Percentiles rank a stretch among this genome's conserved stretches.
Conservation (phyloP, 2,329 filamentous ascomycete genomes). For the Aspergillus phoenicis region DNA sequence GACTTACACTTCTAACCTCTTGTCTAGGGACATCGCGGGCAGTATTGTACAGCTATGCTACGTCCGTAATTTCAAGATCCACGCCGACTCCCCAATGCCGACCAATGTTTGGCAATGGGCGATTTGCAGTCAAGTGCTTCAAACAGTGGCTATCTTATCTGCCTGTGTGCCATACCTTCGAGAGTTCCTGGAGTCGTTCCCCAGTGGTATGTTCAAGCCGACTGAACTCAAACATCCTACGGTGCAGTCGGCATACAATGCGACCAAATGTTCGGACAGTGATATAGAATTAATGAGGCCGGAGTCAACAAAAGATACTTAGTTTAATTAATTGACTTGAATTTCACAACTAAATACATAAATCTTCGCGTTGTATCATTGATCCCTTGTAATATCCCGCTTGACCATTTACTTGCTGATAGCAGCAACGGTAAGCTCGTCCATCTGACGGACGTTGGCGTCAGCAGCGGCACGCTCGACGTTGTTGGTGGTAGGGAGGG, state of each 20-base stretch:
- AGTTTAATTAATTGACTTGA: background rate
- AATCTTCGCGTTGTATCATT: background rate
- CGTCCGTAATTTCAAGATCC: background rate
- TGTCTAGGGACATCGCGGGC: background rate
- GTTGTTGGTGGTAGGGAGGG: background rate
- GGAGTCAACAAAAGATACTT: background rate
- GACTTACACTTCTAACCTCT: background rate
- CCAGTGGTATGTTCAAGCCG: slow-evolving; percentile 10
- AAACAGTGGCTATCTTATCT: slow-evolving; percentile 8
- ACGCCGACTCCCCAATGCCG: background rate
- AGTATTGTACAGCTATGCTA: background rate
- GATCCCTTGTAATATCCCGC: background rate
- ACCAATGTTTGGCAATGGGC: slow-evolving; percentile 5
- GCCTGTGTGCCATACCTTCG: slow-evolving; percentile 13
- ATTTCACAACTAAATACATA: background rate
- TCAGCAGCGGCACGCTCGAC: background rate
- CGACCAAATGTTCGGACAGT: background rate
- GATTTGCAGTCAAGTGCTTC: slow-evolving; percentile 10
- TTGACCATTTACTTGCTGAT: background rate
- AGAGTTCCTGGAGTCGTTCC: slow-evolving; percentile 10
- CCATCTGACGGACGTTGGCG: background rate
- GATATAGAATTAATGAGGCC: background rate
- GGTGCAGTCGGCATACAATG: background rate
- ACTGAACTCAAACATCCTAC: too few species aligned
- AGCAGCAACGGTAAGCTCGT: background rate